Base-by-base conservation (phyloP, 148 eudicot genomes). In the Nepenthes mirabilis region DNA sequence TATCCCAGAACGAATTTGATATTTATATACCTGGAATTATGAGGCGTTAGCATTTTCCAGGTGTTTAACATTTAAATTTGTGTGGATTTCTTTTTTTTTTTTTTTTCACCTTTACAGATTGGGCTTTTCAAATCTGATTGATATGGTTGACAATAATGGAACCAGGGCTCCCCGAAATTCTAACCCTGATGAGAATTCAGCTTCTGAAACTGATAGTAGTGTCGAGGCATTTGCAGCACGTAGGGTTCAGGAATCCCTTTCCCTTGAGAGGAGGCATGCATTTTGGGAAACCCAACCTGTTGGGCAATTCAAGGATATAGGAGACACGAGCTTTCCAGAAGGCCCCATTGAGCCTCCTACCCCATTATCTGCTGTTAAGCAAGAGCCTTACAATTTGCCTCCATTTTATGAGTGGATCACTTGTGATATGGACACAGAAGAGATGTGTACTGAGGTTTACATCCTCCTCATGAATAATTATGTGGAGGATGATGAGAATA, bases 401-500 rank as follows among this genome's bases (percentile, higher is more conserved):
- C 60, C 35, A 55, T 74, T 58, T 34, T 90, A 90, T 62, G 95
- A 87, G 71, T 90, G 97, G 97, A 75, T 82, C 45, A 84, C 97
- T 6, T 90, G 95, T 73, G 95, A 90, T 50, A 82, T 90, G 82
- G 86, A 79, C 34, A 77, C 84, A 4, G 80, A 79, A 4, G 87
- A 82, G 52, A 82, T 85, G 74, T 87, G 97, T 63, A 33, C 34
- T 9, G 95, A 87, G 74, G 95, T 90, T 43, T 90, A 90, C 62
- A 77, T 35, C 60, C 83, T 87, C 33, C 62, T 90, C 59, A 82
- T 79, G 12, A 77, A 84, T 61, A 90, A 90, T 60, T 90, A 90
- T 60, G 91, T 90, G 37, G 97, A 90, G 79, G 97, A 90, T 72
- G 97, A 90, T 60, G 95, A 87, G 60, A 90, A 90, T 63, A 84